Evolutionary conservation across 2,329 filamentous ascomycete genomes (phyloP), one percentile per base, ranked within the genome.

Genomic region (Cladophialophora exuberans): DNA sequence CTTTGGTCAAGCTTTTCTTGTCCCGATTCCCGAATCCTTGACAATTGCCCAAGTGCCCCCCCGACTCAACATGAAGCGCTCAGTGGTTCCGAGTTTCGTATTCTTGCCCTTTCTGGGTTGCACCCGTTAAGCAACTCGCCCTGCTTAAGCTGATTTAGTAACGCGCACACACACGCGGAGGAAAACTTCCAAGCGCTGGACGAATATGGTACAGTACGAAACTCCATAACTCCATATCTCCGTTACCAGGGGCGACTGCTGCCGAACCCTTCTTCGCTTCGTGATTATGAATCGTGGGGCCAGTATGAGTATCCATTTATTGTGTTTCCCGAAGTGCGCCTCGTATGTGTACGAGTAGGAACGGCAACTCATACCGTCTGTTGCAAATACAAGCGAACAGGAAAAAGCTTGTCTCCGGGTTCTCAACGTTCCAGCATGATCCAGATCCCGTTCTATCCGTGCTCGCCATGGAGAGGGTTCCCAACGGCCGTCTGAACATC

Each of bases 1-100:
- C 72, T 51, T 64, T 25, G 76, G 75, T 56, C 69, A 71, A 43
- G 80, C 68, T 54, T 70, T 69, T n/a, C 79, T 63, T 33, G 65
- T 69, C 54, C 47, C 52, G 55, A 58, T 61, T 28, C 25, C 48
- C 58, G 55, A 61, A 26, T 48, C 38, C n/a, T n/a, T n/a, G n/a
- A n/a, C n/a, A n/a, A n/a, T n/a, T n/a, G n/a, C n/a, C n/a, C n/a
- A 15, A 4, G 17, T 6, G 18, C 11, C 54, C 28, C 30, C 58
- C 41, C 42, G 58, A 51, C 55, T 61, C 58, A 58, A 52, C 35
- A 43, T 61, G 58, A 61, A 52, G 58, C 58, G 52, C 17, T 22
- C 5, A 11, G 25, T 35, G 48, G 31, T 47, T 46, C 46, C 26
- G 25, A 20, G 22, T 31, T 30, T 41, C 35, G 46, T 39, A 26